These are phyloP conservation scores for Schwanniomyces yamadae DNA, from an alignment of 805 yeast species.

Conservation along the genomic window DNA sequence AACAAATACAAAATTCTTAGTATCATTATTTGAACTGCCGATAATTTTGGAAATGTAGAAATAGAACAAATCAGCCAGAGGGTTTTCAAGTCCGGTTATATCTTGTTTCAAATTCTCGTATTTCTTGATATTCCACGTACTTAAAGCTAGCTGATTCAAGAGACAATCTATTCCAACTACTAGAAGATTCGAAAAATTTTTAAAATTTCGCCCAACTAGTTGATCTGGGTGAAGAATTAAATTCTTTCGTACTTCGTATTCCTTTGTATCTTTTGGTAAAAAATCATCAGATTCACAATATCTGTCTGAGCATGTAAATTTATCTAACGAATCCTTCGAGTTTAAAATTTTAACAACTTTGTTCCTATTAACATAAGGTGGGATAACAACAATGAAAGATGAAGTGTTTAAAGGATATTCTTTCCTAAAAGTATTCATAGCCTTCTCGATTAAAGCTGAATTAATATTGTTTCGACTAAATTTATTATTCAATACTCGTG, in stretches of 20 bases:
- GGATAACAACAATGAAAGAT: constrained; percentile 17
- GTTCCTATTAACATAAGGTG: constrained; percentile 10
- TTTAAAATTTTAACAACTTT: constrained; percentile 4
- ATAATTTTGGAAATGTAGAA: constrained; percentile 17
- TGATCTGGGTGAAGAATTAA: constrained; percentile 12
- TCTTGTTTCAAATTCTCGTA: constrained; percentile 3
- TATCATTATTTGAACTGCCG: constrained; percentile 18
- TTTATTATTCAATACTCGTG: background rate
- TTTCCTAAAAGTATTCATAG: constrained; percentile 6
- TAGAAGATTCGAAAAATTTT: constrained; percentile 11
- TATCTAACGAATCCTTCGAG: constrained; percentile 1
- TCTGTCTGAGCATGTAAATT: background rate
- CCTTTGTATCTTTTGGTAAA: background rate
- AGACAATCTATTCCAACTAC: constrained; percentile 20
- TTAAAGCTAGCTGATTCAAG: constrained; percentile 20
- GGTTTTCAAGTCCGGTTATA: constrained; percentile 19
- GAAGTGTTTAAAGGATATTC: constrained; percentile 6
- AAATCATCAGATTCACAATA: background rate
- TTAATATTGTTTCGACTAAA: background rate
- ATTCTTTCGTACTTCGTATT: constrained; percentile 1
- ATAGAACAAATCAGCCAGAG: constrained; percentile 17
- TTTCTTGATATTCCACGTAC: background rate
- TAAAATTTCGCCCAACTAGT: constrained; percentile 13
- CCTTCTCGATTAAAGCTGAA: background rate
- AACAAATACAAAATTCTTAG: constrained; percentile 17